These are phyloP conservation scores for Aspergillus niger DNA, from an alignment of 2,329 filamentous ascomycete species.

Conservation along the genomic window DNA sequence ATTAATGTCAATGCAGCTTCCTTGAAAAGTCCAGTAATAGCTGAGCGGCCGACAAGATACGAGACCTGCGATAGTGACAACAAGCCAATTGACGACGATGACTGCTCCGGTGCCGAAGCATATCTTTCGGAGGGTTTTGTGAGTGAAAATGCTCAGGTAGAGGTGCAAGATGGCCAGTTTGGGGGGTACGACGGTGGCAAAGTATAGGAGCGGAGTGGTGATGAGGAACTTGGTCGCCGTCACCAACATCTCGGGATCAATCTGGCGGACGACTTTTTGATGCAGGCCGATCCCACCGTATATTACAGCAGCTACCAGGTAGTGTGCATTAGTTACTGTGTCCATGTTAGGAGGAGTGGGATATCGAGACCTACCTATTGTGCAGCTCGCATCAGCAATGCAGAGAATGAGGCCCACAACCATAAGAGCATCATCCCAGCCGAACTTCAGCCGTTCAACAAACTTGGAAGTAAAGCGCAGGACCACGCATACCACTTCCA, in stretches of 20 bases:
- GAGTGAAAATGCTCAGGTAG: constrained; percentile 9
- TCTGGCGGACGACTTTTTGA: not conserved
- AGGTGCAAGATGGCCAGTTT: constrained; percentile 8
- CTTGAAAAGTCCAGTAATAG: constrained; percentile 7
- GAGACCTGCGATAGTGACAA: not conserved
- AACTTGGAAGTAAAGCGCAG: constrained; percentile 4
- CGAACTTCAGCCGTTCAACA: not conserved
- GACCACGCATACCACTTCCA: constrained; percentile 4
- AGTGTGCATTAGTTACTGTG: not conserved
- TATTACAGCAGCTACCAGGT: not conserved
- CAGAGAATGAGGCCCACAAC: constrained; percentile 2
- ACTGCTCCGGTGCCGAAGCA: constrained; percentile 2
- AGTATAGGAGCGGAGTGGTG: constrained; percentile 5
- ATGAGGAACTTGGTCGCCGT: constrained; percentile 5
- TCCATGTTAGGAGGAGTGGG: no score
- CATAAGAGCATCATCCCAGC: constrained; percentile 10
- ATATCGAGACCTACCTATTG: no score
- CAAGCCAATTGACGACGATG: constrained; percentile 8
- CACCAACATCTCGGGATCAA: not conserved
- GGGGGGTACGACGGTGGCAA: not conserved
- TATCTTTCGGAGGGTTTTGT: not conserved
- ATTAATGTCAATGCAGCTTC: constrained; percentile 30
- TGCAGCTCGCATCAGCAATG: not conserved
- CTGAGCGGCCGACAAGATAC: constrained; percentile 1
- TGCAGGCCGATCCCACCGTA: constrained; percentile 11